These are phyloP conservation scores for Plasmodium billcollinsi DNA, from an alignment of 169 alveolate genomes.

Conservation along the genomic window DNA sequence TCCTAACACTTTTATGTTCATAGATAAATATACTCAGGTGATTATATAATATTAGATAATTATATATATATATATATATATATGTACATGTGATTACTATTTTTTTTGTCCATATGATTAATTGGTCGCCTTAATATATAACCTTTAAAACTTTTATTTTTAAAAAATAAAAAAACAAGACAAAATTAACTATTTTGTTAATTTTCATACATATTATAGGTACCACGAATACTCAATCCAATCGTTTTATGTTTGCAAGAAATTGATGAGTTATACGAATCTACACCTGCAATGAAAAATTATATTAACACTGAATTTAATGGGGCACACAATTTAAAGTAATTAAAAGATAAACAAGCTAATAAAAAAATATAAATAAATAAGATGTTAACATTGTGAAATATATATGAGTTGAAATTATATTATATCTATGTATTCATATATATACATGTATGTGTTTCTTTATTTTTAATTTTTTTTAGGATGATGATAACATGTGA, in stretches of 20 bases:
- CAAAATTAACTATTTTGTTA: not conserved
- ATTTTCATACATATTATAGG: constrained; percentile 76
- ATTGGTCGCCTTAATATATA: too few species aligned
- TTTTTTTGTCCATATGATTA: too few species aligned
- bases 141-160: too few species aligned
- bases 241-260: constrained; percentile 91
- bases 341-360: constrained; percentile 32
- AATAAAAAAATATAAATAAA: not conserved
- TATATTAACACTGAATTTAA: constrained; percentile 90
- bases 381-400: not conserved
- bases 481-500: constrained; percentile 90
- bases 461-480: not conserved
- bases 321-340: constrained; percentile 87
- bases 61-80: not conserved
- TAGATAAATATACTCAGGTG: constrained; percentile 93
- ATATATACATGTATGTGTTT: not conserved
- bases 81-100: too few species aligned
- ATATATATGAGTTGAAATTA: not conserved
- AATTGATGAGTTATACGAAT: constrained; percentile 88
- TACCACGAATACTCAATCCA: constrained; percentile 93
- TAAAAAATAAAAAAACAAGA: too few species aligned
- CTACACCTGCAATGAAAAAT: constrained; percentile 85
- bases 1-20: constrained; percentile 94
- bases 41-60: not conserved
- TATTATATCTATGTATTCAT: not conserved